Evolutionary conservation across 164 flowering plant species (phyloP).

Genomic region (Aristolochia fimbriata): DNA sequence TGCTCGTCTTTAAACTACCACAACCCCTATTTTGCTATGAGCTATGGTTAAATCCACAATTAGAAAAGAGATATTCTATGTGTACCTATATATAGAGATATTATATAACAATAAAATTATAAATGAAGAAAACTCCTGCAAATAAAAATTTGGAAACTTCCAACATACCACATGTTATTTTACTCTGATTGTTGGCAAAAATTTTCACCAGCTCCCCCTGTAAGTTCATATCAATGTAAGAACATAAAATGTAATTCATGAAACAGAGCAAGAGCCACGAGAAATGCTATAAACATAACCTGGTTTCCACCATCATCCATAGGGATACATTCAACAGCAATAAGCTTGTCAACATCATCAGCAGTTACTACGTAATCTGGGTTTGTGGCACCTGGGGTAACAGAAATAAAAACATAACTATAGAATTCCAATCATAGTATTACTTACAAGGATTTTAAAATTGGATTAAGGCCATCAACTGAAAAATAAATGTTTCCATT

Average conservation of each 20-base stretch:
- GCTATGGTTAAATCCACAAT: too few relatives aligned
- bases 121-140: neutral
- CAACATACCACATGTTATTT: constrained; percentile 80
- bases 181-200: constrained; percentile 83
- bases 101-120: too few relatives aligned
- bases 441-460: neutral
- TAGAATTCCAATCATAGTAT: neutral
- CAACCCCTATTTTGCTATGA: too few relatives aligned
- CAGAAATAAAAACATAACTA: neutral
- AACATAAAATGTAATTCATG: neutral
- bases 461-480: too few relatives aligned
- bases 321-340: constrained; percentile 95
- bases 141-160: neutral
- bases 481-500: neutral
- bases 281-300: constrained; percentile 30
- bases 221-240: neutral
- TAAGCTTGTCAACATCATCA: constrained; percentile 87
- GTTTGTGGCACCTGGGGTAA: constrained; percentile 78
- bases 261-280: neutral
- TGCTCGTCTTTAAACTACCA: too few relatives aligned
- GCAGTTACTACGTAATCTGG: constrained; percentile 95
- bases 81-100: too few relatives aligned
- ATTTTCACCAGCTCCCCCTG: constrained; percentile 85
- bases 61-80: too few relatives aligned
- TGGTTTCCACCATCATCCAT: constrained; percentile 85